Conservation (phyloP, 768 basidiomycete species). For the Sutorius australiensis region DNA sequence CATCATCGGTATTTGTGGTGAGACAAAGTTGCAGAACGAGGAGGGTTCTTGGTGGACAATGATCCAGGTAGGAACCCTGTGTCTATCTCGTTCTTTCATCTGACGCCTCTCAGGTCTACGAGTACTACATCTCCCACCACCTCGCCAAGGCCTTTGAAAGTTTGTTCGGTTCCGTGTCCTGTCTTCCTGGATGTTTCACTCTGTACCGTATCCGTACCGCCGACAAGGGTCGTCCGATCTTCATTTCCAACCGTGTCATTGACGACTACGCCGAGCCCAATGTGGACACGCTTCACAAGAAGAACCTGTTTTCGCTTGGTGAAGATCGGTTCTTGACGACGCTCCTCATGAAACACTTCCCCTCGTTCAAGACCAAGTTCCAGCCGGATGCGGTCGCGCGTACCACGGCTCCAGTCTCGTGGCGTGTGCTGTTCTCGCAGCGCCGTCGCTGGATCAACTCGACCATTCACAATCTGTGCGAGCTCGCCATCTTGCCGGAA, state of each 20-base stretch:
- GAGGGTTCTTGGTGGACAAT: constrained; percentile 73
- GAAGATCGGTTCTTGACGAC: constrained; percentile 73
- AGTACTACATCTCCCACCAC: constrained; percentile 67
- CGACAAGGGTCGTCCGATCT: constrained; percentile 69
- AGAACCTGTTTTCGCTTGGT: constrained; percentile 64
- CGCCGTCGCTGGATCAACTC: constrained; percentile 75
- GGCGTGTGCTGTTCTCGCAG: constrained; percentile 59
- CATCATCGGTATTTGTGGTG: constrained; percentile 68
- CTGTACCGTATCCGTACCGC: constrained; percentile 66
- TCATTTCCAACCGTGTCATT: constrained; percentile 69
- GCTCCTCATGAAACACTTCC: constrained; percentile 67
- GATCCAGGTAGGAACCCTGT: constrained; percentile 50
- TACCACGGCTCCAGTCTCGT: constrained; percentile 62
- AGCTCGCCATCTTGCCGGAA: constrained; percentile 58
- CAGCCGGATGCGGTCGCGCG: constrained; percentile 59
- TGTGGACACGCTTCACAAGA: constrained; percentile 69
- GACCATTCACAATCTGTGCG: constrained; percentile 64
- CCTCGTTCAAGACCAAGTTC: constrained; percentile 66
- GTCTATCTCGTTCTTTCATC: not conserved
- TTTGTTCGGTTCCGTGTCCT: constrained; percentile 66
- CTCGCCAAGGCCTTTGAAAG: constrained; percentile 67
- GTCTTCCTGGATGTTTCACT: constrained; percentile 73
- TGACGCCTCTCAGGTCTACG: constrained; percentile 47
- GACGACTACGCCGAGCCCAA: constrained; percentile 64
- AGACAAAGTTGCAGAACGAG: constrained; percentile 66